These are phyloP conservation scores for Pestalotiopsis sp. DNA, from an alignment of 2,329 filamentous ascomycete genomes.

Conservation along the genomic window DNA sequence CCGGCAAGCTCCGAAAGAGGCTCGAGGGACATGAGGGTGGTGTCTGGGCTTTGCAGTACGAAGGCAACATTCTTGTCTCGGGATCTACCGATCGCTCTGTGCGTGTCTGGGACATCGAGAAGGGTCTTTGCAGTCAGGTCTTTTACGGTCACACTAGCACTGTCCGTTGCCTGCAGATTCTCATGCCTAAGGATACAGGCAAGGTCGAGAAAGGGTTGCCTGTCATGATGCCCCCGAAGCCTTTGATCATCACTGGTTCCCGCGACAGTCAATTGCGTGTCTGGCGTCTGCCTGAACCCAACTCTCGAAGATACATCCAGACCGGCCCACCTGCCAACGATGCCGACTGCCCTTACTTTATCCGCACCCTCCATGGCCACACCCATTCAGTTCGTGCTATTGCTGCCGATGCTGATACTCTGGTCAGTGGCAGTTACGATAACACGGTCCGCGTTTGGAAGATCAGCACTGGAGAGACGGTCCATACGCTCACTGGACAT, in stretches of 20 bases:
- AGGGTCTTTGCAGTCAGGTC: slow-evolving; percentile 88
- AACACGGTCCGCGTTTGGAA: slow-evolving; percentile 95
- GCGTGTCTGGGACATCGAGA: slow-evolving; percentile 99
- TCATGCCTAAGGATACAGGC: slow-evolving; percentile 82
- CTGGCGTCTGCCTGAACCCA: slow-evolving; percentile 86
- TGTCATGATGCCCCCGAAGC: slow-evolving; percentile 91
- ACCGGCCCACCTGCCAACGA: slow-evolving; percentile 73
- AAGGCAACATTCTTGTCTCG: slow-evolving; percentile 92
- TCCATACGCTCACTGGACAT: slow-evolving; percentile 85
- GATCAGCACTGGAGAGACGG: slow-evolving; percentile 88
- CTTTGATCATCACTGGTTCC: slow-evolving; percentile 95
- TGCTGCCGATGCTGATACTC: slow-evolving; percentile 88
- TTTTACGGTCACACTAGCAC: slow-evolving; percentile 98
- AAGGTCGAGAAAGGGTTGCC: slow-evolving; percentile 70
- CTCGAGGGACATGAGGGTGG: slow-evolving; percentile 94
- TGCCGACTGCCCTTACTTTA: slow-evolving; percentile 90
- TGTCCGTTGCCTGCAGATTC: slow-evolving; percentile 91
- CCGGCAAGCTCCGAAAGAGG: slow-evolving; percentile 79
- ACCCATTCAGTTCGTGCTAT: slow-evolving; percentile 95
- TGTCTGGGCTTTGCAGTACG: slow-evolving; percentile 96
- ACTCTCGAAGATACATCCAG: slow-evolving; percentile 78
- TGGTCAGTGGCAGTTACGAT: slow-evolving; percentile 98
- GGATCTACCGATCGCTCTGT: slow-evolving; percentile 96
- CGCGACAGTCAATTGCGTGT: slow-evolving; percentile 92
- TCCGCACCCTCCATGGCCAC: slow-evolving; percentile 84